Evolutionary conservation across 78 protist genomes (phyloP), one percentile per base, ranked within the genome.

Genomic region (Monocercomonoides exilis): DNA sequence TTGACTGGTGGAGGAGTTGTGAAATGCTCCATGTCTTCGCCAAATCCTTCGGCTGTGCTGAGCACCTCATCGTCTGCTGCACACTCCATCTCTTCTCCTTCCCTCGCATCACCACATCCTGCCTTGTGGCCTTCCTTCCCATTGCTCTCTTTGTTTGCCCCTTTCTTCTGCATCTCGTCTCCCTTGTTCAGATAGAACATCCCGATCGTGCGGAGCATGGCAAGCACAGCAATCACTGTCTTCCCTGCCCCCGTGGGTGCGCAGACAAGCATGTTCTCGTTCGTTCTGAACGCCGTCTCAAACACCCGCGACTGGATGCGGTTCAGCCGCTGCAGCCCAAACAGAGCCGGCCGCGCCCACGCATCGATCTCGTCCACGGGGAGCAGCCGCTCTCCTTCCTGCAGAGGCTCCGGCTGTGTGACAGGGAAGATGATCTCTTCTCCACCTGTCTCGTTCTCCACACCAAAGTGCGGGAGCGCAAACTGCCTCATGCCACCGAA

Each of bases 221-320:
- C 64, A 41, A 94, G 86, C 44, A 94, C 45, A 1, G 96, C 96
- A 77, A 94, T 87, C 81, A 90, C 87, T 11, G 95, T 92, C 90
- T 94, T 94, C 2, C 96, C 97, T 34, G 95, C 95, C 0, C 91
- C 98, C 11, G 99, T 97, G 1, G 99, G 99, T 0, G 99, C 99
- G 33, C 98, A 97, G 5, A 97, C 87, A 36, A 97, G 94, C 32
- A 97, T 44, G 77, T 97, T 97, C 86, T 96, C 98, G 44, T 94
- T 86, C 5, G 94, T 63, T 4, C 43, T 35, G 84, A 93, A 96
- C 3, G 98, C 97, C 41, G 42, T 33, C 33, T 1, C 32, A 33
- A 1, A 4, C 38, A 87, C 64, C 1, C 54, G 77, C 2, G 46
- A 0, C 77, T 81, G 90, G 4, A 88, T 1, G 41, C 42, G 70